These are phyloP conservation scores for Candida schatavii DNA, from an alignment of 805 yeast species.

Conservation along the genomic window DNA sequence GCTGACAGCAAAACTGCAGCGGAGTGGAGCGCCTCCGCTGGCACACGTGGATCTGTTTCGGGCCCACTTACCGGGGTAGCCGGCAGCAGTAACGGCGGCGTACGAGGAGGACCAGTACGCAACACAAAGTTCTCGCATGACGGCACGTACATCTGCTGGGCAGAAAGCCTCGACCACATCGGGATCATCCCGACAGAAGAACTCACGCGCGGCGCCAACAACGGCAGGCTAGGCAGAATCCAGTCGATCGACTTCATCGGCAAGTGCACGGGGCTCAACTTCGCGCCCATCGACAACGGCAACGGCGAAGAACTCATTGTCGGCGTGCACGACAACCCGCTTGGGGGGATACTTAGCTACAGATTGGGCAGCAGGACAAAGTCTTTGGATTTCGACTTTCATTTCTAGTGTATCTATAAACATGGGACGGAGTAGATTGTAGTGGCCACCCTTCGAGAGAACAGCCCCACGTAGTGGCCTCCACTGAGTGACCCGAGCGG, in stretches of 20 bases:
- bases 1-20: not conserved
- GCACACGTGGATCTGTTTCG: not conserved
- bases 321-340: slow-evolving; percentile 53
- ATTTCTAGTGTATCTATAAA: slow-evolving; percentile 14
- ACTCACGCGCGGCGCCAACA: slow-evolving; percentile 5
- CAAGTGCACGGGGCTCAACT: slow-evolving; percentile 54
- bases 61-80: too few relatives aligned
- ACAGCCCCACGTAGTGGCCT: too few relatives aligned
- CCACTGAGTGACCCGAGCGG: too few relatives aligned
- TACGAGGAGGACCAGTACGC: slow-evolving; percentile 48
- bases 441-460: too few relatives aligned
- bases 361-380: slow-evolving; percentile 32
- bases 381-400: slow-evolving; percentile 41
- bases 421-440: too few relatives aligned
- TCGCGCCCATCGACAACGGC: slow-evolving; percentile 41
- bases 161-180: slow-evolving; percentile 58
- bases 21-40: not conserved
- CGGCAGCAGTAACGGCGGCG: slow-evolving; percentile 6
- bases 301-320: slow-evolving; percentile 48
- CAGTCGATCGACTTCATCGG: slow-evolving; percentile 58
- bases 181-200: slow-evolving; percentile 42
- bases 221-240: slow-evolving; percentile 12
- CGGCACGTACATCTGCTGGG: slow-evolving; percentile 50
- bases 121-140: slow-evolving; percentile 48
- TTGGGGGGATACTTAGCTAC: slow-evolving; percentile 58